Evolutionary conservation across 108 stramenopile genomes (phyloP), one percentile per base, ranked within the genome.

Genomic region (Cyclotella baltica): DNA sequence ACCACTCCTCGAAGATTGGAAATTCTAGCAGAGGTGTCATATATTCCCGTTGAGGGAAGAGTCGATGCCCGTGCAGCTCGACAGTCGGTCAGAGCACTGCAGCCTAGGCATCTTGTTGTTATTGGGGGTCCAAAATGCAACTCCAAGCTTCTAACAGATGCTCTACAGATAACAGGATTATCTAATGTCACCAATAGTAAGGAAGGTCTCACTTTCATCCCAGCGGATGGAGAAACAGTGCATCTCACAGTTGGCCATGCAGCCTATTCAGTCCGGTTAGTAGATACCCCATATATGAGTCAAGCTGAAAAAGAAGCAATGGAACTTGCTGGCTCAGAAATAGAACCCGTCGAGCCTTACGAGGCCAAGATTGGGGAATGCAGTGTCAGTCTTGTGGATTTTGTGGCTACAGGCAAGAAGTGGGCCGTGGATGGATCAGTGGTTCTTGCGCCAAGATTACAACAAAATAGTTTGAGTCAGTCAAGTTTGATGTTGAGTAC

Each of bases 381-480:
- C 78, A 92, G 84, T n/a, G 93, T 96, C 31, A 94, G 93, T 73
- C 73, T 90, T 25, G 75, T 96, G 0, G 90, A 96, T 52, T 82
- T 77, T 59, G 89, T 93, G 29, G 92, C 92, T 9, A 96, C 93
- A 18, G 96, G 96, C 33, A 91, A 94, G 70, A 90, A 85, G 50
- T 90, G 92, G 65, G 93, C 93, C 50, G 77, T 87, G 46, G 93
- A 94, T 80, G 96, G 96, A 22, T 92, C 92, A 18, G 72, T 96
- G 31, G 96, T 96, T 19, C 77, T 94, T 33, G 96, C 96, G 15
- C 93, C 95, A 20, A 70, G 81, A 3, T 71, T 50, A 57, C 65
- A 72, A 3, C 19, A 80, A 27, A 79, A 72, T 58, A 71, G 57
- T 20, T 50, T 73, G 43, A 73, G 80, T 53, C 76, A 80, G 40